Evolutionary conservation across 1,139 yeast genomes (phyloP), one percentile per base, ranked within the genome.

Genomic region (Suhomyces guaymorum): DNA sequence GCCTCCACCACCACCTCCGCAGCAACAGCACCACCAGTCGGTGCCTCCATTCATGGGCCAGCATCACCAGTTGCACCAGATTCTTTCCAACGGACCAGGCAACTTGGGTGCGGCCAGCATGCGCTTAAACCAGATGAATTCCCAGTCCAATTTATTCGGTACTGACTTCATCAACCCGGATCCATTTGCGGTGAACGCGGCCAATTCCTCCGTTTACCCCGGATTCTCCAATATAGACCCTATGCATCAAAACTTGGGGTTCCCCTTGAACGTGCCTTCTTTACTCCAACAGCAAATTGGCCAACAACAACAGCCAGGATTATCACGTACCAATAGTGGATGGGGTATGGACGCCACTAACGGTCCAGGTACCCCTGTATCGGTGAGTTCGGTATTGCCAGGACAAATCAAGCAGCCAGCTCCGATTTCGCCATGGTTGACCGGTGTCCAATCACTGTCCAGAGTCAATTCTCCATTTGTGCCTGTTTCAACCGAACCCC

Each of bases 401-500:
- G 33, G 58, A 1, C 59, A 52, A 30, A 45, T 60, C 28, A 41
- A 45, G 24, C 73, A 65, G 41, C 65, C 67, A 3, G 51, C 64
- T n/a, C 73, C 74, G 4, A 51, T 65, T 34, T 68, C 73, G 1
- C 75, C 75, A 4, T 69, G 75, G 75, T 37, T 58, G 17, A 46
- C 67, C 4, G 58, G 62, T 7, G 41, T 46, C 15, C 70, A 61
- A 35, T 51, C 64, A 4, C 59, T 47, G 41, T 67, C 74, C 11
- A 51, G 75, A 21, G 72, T 64, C 11, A 57, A 53, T 38, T 69
- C 75, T 3, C 76, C 76, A 2, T 70, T 70, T 46, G 62, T 62
- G 13, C 58, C 66, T 9, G 29, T 39, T 4, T 26, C 46, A 10
- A 35, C 30, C 8, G 29, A 29, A 20, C 25, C 31, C 15, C 21